Conservation (phyloP, 441 rosid genomes). For the Mallotus repandus region DNA sequence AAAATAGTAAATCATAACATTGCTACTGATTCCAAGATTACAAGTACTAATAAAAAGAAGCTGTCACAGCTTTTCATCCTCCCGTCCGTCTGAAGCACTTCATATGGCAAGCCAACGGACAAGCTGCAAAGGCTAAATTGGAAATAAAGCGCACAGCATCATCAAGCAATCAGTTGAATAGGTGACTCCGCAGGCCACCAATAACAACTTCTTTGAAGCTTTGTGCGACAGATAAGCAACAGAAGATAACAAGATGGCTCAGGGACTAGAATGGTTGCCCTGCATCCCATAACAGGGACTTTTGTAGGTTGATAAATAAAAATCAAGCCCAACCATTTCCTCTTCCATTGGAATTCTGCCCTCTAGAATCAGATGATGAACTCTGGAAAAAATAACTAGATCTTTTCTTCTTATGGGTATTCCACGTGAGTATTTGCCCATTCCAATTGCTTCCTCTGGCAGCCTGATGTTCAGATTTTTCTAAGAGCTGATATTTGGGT, state of each 20-base stretch:
- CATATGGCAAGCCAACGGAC: background rate
- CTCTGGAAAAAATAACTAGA: slow-evolving; percentile 64
- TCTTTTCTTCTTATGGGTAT: slow-evolving; percentile 81
- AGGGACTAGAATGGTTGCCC: background rate
- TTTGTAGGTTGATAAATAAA: background rate
- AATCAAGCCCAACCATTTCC: slow-evolving; percentile 47
- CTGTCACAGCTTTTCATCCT: slow-evolving; percentile 2
- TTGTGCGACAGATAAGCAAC: slow-evolving; percentile 6
- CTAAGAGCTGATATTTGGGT: slow-evolving; percentile 34
- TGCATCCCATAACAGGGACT: background rate
- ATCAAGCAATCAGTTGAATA: background rate
- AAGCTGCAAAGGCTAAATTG: slow-evolving; percentile 7
- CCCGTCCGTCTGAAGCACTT: background rate
- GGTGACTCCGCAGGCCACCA: background rate
- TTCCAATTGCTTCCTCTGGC: slow-evolving; percentile 40
- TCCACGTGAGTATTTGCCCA: slow-evolving; percentile 68
- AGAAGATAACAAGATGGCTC: background rate
- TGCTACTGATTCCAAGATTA: slow-evolving; percentile 4
- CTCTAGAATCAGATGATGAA: slow-evolving; percentile 79
- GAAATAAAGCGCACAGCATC: background rate
- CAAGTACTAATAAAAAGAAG: background rate
- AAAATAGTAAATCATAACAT: background rate
- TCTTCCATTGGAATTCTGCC: slow-evolving; percentile 69
- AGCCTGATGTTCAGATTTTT: slow-evolving; percentile 40
- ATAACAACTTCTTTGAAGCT: background rate